Percentiles rank a stretch among this genome's conserved stretches.
Conservation (phyloP, 306 rosid species). For the Pyrus communis region DNA sequence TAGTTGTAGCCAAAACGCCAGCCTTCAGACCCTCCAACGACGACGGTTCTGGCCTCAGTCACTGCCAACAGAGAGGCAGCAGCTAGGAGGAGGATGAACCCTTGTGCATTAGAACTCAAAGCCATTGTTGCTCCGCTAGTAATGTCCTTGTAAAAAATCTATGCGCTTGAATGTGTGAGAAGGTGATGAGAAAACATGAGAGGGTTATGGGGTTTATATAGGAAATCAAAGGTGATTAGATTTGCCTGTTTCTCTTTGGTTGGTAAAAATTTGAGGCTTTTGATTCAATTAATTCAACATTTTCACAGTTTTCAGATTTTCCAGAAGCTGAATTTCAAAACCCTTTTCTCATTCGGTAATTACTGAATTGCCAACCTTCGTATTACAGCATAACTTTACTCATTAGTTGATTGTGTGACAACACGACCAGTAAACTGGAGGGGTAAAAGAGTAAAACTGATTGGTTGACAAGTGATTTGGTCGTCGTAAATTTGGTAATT, state of each 20-base stretch:
- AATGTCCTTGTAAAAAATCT: background rate
- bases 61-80: constrained; percentile 14
- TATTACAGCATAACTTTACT: background rate
- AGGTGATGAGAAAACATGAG: background rate
- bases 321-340: background rate
- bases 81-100: constrained; percentile 22
- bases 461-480: background rate
- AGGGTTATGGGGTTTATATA: constrained; percentile 11
- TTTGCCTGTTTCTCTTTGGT: background rate
- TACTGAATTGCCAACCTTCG: background rate
- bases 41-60: constrained; percentile 30
- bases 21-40: constrained; percentile 61
- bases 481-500: background rate
- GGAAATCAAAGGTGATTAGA: background rate
- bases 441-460: background rate
- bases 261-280: background rate
- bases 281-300: background rate
- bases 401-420: background rate
- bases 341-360: constrained; percentile 5
- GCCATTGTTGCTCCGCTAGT: background rate
- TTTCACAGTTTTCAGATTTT: constrained; percentile 2
- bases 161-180: background rate
- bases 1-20: constrained; percentile 62
- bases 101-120: constrained; percentile 5
- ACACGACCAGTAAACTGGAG: background rate